These are phyloP conservation scores for Talaromyces sp. DNA, from an alignment of 2,329 filamentous ascomycete species.

Conservation along the genomic window DNA sequence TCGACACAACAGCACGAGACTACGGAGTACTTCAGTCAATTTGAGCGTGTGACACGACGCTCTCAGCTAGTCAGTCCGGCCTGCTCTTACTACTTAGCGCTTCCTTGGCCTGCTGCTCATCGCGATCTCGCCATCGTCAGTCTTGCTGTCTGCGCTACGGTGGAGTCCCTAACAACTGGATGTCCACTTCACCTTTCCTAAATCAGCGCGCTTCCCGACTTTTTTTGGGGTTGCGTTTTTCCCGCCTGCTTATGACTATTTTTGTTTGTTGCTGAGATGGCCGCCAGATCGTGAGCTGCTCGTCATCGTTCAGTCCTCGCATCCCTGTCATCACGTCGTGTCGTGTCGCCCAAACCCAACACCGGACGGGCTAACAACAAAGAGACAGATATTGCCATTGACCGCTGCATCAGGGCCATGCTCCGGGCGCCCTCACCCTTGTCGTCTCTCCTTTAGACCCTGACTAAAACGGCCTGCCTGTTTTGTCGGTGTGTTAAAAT, in stretches of 20 bases:
- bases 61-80: background rate
- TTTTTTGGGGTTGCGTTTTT: background rate
- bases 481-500: background rate
- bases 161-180: slow-evolving; percentile 21
- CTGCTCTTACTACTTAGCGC: background rate
- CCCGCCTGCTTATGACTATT: background rate
- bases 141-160: slow-evolving; percentile 12
- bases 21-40: too few species aligned
- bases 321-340: background rate
- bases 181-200: slow-evolving; percentile 15
- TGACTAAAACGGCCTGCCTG: background rate
- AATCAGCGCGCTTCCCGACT: slow-evolving; percentile 6
- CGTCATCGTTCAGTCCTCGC: background rate
- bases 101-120: background rate
- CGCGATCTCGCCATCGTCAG: background rate
- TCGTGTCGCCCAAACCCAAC: background rate
- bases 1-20: too few species aligned
- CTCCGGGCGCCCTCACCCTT: background rate
- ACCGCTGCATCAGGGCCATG: background rate
- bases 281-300: background rate
- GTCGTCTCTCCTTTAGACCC: background rate
- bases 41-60: background rate
- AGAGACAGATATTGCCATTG: background rate
- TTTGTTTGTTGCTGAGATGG: background rate
- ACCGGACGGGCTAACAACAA: background rate